Conservation (phyloP, 345 rosid species). For the Syzygium oleosum region DNA sequence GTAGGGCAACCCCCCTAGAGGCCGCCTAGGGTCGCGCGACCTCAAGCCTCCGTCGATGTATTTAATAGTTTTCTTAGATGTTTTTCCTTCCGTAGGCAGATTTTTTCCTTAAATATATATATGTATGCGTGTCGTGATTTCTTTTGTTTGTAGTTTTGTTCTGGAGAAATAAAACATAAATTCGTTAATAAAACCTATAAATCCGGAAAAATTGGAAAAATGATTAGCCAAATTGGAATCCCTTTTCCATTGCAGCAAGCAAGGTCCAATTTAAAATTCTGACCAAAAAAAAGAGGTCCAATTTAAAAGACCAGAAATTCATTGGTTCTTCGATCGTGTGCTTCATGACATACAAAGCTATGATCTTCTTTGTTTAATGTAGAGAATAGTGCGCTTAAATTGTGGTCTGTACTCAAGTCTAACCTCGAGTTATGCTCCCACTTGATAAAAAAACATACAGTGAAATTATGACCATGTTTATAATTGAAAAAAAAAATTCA, state of each 20-base stretch:
- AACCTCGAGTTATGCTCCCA: background rate
- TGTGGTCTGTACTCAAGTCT: background rate
- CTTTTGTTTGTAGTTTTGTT: background rate
- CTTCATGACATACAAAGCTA: background rate
- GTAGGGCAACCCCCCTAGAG: no score
- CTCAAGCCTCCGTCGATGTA: no score
- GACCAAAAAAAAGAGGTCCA: background rate
- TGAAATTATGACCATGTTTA: background rate
- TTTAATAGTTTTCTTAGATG: no score
- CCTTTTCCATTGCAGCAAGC: background rate
- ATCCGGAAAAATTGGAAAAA: background rate
- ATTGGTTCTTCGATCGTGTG: background rate
- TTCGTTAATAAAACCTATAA: background rate
- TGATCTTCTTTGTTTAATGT: background rate
- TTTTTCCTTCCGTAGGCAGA: no score
- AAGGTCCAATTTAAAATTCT: background rate
- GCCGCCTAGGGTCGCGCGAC: no score
- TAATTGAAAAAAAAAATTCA: background rate
- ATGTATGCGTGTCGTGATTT: background rate
- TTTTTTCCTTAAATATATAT: background rate
- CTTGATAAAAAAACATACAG: background rate
- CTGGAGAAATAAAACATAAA: background rate
- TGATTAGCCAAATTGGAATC: background rate
- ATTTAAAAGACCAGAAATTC: background rate
- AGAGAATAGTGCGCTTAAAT: background rate